Evolutionary conservation across 1,139 yeast genomes (phyloP).

Genomic region (Kurtzmaniella natalensis): DNA sequence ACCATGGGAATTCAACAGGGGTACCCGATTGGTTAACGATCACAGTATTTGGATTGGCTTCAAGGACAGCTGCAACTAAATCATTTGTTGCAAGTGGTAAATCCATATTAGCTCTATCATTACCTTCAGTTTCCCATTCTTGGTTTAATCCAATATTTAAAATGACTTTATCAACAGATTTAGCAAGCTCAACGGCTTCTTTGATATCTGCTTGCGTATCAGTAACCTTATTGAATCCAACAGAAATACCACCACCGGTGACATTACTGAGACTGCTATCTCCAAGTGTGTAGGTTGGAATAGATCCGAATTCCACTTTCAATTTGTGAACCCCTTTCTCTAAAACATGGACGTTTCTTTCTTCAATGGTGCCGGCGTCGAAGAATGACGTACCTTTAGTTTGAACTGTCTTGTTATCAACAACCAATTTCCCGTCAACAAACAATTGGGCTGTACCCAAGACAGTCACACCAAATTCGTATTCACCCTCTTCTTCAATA

Average conservation of each 20-base stretch:
- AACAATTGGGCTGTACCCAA: constrained; percentile 53
- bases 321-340: constrained; percentile 43
- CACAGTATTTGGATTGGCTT: constrained; percentile 48
- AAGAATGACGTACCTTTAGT: constrained; percentile 42
- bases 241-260: constrained; percentile 30
- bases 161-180: constrained; percentile 32
- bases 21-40: constrained; percentile 60
- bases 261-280: too few species aligned
- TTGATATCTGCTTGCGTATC: constrained; percentile 20
- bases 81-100: constrained; percentile 48
- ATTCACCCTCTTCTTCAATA: constrained; percentile 46
- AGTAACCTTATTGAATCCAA: constrained; percentile 22
- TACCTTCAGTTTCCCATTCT: constrained; percentile 37
- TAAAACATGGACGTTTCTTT: constrained; percentile 30
- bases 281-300: constrained; percentile 35
- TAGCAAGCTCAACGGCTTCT: constrained; percentile 28
- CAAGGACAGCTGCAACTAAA: constrained; percentile 40
- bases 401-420: constrained; percentile 55
- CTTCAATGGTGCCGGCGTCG: constrained; percentile 51
- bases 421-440: constrained; percentile 47
- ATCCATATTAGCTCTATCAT: constrained; percentile 28
- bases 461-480: constrained; percentile 48
- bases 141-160: constrained; percentile 39
- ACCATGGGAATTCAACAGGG: constrained; percentile 61
- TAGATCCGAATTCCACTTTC: constrained; percentile 50